A percentile compares a stretch with the other conserved stretches of the same genome.
These are phyloP conservation scores for Skeletonema menzelii DNA, from an alignment of 108 stramenopile species.

Conservation along the genomic window DNA sequence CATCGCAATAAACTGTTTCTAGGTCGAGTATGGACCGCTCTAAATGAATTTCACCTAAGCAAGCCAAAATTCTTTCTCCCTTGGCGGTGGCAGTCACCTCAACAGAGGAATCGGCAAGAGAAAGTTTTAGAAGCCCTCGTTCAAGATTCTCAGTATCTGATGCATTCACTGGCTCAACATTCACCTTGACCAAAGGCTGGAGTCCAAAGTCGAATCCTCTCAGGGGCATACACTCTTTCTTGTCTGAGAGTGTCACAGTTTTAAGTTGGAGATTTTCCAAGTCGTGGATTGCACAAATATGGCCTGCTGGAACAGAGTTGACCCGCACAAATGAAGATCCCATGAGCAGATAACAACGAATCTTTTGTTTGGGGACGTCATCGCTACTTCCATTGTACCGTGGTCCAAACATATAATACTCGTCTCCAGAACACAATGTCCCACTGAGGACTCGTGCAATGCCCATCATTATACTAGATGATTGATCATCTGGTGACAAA, in stretches of 20 bases:
- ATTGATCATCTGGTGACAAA: constrained; percentile 15
- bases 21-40: constrained; percentile 86
- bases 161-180: constrained; percentile 76
- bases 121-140: constrained; percentile 70
- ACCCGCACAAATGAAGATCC: constrained; percentile 84
- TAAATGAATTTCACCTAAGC: constrained; percentile 86
- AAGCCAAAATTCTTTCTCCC: constrained; percentile 81
- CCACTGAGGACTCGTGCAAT: constrained; percentile 81
- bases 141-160: constrained; percentile 73
- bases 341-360: constrained; percentile 83
- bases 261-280: constrained; percentile 83
- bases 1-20: constrained; percentile 67
- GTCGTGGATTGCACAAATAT: constrained; percentile 86
- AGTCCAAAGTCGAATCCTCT: constrained; percentile 69
- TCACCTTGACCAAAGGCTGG: constrained; percentile 88
- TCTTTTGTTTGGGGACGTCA: constrained; percentile 37
- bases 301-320: constrained; percentile 83
- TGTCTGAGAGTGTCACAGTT: constrained; percentile 73
- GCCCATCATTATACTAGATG: constrained; percentile 67
- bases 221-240: constrained; percentile 68
- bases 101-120: constrained; percentile 82
- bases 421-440: constrained; percentile 59
- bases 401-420: constrained; percentile 75
- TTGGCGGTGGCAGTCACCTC: constrained; percentile 85
- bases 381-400: constrained; percentile 48